Base-by-base conservation (phyloP, 768 basidiomycete genomes). In the Podaxis sp. region DNA sequence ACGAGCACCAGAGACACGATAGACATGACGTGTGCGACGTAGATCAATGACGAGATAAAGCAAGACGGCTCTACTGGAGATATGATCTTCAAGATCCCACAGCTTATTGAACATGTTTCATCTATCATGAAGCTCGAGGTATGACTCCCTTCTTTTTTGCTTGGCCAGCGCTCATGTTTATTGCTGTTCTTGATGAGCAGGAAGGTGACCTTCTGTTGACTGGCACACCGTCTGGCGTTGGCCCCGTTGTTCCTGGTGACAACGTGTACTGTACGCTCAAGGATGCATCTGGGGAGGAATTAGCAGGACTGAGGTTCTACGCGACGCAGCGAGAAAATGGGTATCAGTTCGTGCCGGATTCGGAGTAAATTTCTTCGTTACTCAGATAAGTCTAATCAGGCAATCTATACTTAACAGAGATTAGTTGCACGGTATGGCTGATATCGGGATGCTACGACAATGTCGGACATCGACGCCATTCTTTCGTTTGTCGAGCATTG, bases 41-140 rank as follows among this genome's bases (percentile, higher is more conserved):
- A 95, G 93, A 85, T 99, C 70, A 96, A 99, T 65, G 95, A 88
- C 44, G 75, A 80, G 20, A 76, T 84, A 59, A 95, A 91, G 71
- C 97, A 99, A 74, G 81, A 91, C 60, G 96, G 95, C 2, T 87
- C 82, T 26, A 95, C 96, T 4, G 74, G 78, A 13, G 90, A 96
- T 72, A 97, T 98, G 95, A 90, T 97, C 49, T 96, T 96, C 80
- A 83, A 82, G 33, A 95, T 99, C 40, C 94, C 95, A 1, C 81
- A 85, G 22, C 81, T 99, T 55, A 90, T 99, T 66, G 86, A 91
- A 66, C 95, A 96, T 70, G 83, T 96, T 60, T 96, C 95, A 2
- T 91, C 93, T 3, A 96, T 99, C 75, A 97, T 99, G 95, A 89
- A 90, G 0, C 82, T 99, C n/a, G 95, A 97, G 83, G 95, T 91